A percentile compares a stretch with the other conserved stretches of the same genome.
Evolutionary conservation across 1,284 basidiomycete genomes (phyloP).

Genomic region (Apiotrichum veenhuisii): DNA sequence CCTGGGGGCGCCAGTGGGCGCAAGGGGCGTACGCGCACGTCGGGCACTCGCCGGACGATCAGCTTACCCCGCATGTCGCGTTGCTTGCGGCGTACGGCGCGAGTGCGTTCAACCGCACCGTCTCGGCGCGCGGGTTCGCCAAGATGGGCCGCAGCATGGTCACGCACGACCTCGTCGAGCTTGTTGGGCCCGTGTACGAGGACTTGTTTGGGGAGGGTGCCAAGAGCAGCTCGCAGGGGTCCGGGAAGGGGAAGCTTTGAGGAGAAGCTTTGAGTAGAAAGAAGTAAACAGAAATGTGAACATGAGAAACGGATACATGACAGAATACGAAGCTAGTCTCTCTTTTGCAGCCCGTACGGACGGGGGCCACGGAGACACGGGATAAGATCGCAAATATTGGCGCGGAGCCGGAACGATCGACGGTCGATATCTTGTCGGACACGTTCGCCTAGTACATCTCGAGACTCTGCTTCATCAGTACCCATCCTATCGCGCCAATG

Average conservation of each 20-base stretch:
- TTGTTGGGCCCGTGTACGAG: slow-evolving; percentile 68
- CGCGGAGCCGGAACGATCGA: neutral
- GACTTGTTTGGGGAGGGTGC: slow-evolving; percentile 60
- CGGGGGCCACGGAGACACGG: no score
- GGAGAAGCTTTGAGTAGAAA: slow-evolving; percentile 17
- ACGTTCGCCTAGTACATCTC: slow-evolving; percentile 69
- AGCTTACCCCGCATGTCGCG: slow-evolving; percentile 59
- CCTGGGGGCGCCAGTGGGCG: slow-evolving; percentile 91
- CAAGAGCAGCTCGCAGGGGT: slow-evolving; percentile 12
- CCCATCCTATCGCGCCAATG: no score
- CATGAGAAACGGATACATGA: no score
- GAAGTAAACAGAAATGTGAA: neutral
- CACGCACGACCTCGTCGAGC: slow-evolving; percentile 80
- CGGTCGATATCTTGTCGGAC: no score
- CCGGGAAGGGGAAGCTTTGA: slow-evolving; percentile 1
- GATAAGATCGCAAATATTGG: no score
- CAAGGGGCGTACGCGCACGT: slow-evolving; percentile 62
- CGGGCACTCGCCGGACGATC: slow-evolving; percentile 57
- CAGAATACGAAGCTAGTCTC: no score
- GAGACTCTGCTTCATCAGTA: slow-evolving; percentile 56
- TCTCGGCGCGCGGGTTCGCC: slow-evolving; percentile 70
- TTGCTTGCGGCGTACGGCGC: slow-evolving; percentile 83
- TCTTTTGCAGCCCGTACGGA: no score
- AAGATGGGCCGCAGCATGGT: slow-evolving; percentile 76
- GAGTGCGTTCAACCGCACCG: slow-evolving; percentile 78